phyloP scores from a whole-genome alignment of 1,139 yeast species.

The Zygosaccharomyces pseudobailii region DNA sequence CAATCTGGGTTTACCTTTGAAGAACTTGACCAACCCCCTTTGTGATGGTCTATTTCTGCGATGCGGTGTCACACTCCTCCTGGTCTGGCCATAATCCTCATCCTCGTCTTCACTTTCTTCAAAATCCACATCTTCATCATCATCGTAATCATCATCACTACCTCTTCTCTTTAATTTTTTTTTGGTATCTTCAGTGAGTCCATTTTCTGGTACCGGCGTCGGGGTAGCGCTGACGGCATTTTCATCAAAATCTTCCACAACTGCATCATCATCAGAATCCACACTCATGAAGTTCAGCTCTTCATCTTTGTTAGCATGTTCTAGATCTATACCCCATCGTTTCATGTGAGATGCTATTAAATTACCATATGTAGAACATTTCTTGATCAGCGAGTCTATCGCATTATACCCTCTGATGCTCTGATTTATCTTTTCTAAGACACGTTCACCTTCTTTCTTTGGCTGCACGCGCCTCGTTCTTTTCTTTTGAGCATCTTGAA shows the following conservation, averaged over 20 bases:
- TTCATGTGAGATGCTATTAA: conserved; percentile 66
- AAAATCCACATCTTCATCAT: conserved; percentile 32
- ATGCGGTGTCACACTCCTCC: conserved; percentile 9
- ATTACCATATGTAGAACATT: conserved; percentile 75
- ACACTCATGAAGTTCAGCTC: conserved; percentile 34
- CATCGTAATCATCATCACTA: conserved; percentile 12
- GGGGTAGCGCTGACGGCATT: conserved; percentile 19
- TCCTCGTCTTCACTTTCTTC: conserved; percentile 32
- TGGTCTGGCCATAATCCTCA: conserved; percentile 32
- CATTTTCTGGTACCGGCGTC: conserved; percentile 14
- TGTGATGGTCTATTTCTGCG: conserved; percentile 11
- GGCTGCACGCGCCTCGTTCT: conserved; percentile 16
- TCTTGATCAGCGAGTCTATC: conserved; percentile 80
- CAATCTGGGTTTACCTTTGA: conserved; percentile 65
- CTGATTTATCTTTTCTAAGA: conserved; percentile 63
- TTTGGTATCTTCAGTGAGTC: conserved; percentile 1
- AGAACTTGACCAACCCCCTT: conserved; percentile 42
- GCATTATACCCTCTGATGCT: conserved; percentile 88
- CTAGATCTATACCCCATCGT: conserved; percentile 79
- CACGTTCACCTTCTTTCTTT: conserved; percentile 68
- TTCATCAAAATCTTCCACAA: conserved; percentile 30
- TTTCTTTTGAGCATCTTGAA: conserved; percentile 21
- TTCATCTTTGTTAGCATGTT: conserved; percentile 46
- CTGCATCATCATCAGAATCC: conserved; percentile 35
- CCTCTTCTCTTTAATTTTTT: neutral